These are phyloP conservation scores for Glycine latifolia DNA, from an alignment of 306 rosid genomes.

Conservation along the genomic window DNA sequence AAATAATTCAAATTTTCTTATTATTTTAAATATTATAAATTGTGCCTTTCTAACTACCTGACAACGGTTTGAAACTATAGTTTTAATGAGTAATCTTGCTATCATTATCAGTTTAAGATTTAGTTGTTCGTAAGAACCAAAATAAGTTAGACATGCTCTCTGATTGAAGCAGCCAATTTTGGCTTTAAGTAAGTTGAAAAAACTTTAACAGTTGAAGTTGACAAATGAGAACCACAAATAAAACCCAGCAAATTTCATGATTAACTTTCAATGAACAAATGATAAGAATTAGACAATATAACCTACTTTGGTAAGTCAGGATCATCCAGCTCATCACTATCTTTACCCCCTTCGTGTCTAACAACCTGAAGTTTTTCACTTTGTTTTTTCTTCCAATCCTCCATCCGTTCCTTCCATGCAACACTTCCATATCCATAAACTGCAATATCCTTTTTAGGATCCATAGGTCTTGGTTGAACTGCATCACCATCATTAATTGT, in stretches of 20 bases:
- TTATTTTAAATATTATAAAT: not conserved
- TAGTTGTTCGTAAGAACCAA: conserved; percentile 6
- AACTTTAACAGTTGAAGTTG: not conserved
- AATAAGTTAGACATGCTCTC: not conserved
- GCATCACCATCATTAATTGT: conserved; percentile 47
- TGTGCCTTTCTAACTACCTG: not conserved
- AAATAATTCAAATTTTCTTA: not conserved
- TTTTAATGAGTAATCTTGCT: not conserved
- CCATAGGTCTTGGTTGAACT: conserved; percentile 90
- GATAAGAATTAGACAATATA: conserved; percentile 5
- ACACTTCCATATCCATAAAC: conserved; percentile 94
- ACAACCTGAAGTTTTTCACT: conserved; percentile 78
- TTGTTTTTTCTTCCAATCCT: conserved; percentile 90
- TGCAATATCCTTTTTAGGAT: conserved; percentile 84
- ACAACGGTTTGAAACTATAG: not conserved
- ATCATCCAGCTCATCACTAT: conserved; percentile 62
- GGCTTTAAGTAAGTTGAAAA: conserved; percentile 20
- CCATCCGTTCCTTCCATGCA: conserved; percentile 93
- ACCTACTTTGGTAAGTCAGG: conserved; percentile 85
- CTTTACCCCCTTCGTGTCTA: conserved; percentile 64
- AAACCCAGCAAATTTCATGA: not conserved
- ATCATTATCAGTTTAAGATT: not conserved
- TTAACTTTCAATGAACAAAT: conserved; percentile 8
- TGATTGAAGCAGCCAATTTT: conserved; percentile 17
- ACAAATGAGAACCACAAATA: conserved; percentile 9